Evolutionary conservation across 257 asterid species (phyloP).

Genomic region (Rauvolfia tetraphylla): DNA sequence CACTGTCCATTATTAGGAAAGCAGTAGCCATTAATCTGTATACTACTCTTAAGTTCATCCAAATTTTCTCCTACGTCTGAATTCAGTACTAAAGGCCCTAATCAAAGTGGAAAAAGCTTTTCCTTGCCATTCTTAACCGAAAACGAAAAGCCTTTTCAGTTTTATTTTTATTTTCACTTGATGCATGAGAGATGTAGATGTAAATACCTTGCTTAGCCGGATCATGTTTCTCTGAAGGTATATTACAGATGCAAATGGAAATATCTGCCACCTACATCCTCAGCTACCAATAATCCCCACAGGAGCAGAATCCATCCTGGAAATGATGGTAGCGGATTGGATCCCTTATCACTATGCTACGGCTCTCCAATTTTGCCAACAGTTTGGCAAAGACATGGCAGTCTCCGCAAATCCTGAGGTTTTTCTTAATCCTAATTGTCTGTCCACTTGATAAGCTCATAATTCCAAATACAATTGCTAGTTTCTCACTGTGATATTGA

Average conservation of each 20-base stretch:
- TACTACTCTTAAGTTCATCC: neutral
- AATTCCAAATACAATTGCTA: conserved; percentile 67
- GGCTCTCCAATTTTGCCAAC: conserved; percentile 54
- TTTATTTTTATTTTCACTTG: neutral
- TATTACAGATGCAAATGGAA: neutral
- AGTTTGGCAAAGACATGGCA: conserved; percentile 80
- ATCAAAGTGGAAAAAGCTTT: too few species aligned
- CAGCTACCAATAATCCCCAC: conserved; percentile 88
- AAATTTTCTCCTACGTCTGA: too few species aligned
- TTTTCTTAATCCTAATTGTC: conserved; percentile 71
- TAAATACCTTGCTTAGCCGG: neutral
- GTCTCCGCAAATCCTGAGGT: conserved; percentile 88
- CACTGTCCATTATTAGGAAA: neutral
- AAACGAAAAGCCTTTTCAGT: neutral
- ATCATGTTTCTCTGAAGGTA: neutral
- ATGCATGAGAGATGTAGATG: neutral
- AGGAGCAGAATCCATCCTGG: conserved; percentile 70
- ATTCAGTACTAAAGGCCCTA: too few species aligned
- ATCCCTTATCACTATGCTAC: conserved; percentile 75
- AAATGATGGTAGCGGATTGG: conserved; percentile 93
- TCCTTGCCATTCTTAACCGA: too few species aligned
- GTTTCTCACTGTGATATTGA: conserved; percentile 80
- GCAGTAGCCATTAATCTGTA: too few species aligned
- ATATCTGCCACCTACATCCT: neutral
- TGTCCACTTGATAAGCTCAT: conserved; percentile 60